Evolutionary conservation across 805 yeast genomes (phyloP), one percentile per base, ranked within the genome.

Genomic region (Myxozyma lipomycoides): DNA sequence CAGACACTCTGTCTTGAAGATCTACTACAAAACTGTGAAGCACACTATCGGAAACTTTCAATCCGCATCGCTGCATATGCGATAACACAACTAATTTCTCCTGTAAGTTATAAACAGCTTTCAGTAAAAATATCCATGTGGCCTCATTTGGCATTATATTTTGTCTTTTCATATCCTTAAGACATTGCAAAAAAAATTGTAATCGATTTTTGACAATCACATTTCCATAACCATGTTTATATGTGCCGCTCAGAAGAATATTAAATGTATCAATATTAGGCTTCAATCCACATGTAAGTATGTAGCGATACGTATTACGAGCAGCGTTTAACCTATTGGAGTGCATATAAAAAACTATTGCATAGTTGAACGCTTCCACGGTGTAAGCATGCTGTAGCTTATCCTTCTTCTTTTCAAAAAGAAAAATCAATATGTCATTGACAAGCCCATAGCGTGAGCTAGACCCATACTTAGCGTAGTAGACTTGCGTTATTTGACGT

Each of bases 191-290:
- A 5, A 25, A 6, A n/a, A 23, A 15, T 23, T 40, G 36, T 12
- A 40, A 17, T 12, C 43, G 43, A 23, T 53, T 18, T 37, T 35
- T 15, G 15, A 12, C 26, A 41, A 25, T 4, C 41, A 5, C 38
- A 41, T 28, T 2, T 32, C 4, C 19, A 49, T 30, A 15, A n/a
- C 17, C n/a, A n/a, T 26, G 19, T 30, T n/a, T 15, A 25, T 41
- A 25, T 24, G 37, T 17, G n/a, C 43, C 40, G 12, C 26, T 38
- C 39, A 7, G 34, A 17, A 25, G 24, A 37, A 25, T 25, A 41
- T 52, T 52, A 23, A 52, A 49, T 2, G 57, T 49, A 4, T 43
- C 42, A 12, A 45, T 43, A 22, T 48, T 36, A 15, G 54, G 56
- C 3, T n/a, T 9, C 19, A 48, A 30, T 9, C 23, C 37, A 5